Base-by-base conservation (phyloP, 1,139 yeast species). In the Ogataea hybrid region DNA sequence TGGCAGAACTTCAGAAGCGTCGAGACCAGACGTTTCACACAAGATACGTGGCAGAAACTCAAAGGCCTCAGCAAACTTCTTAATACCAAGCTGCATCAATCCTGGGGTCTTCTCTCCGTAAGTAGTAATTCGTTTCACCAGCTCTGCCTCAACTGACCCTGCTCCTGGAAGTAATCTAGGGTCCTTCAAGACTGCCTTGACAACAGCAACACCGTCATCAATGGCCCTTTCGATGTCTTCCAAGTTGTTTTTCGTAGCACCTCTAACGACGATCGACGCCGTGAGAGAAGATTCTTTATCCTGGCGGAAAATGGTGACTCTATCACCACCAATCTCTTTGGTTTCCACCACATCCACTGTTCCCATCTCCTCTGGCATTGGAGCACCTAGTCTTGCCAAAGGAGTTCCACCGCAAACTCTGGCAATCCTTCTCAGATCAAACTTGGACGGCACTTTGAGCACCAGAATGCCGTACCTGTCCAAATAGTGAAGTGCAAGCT, bases 401-500 rank as follows among this genome's bases (percentile, higher is more conserved):
- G 98, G 97, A 16, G 97, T 85, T 32, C 97, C 97, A 39, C 97
- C 97, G 69, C 97, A 90, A 15, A 92, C 98, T 62, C 96, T 84
- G 61, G 96, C 85, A 48, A 92, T 71, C 64, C 98, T 82, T 70
- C 97, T 83, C 50, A 92, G 70, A 61, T 92, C 98, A 61, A 92
- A 92, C 64, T 92, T 92, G 46, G 95, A 84, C 48, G 95, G 92
- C 32, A 92, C 95, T 61, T 85, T 84, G 66, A 92, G 76, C 20
- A 90, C 92, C 50, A 92, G 70, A 39, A 92, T 84, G 28, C 82
- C 84, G 61, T 84, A 82, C 65, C 94, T 83, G 71, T 92, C 88
- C 64, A 92, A 72, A 65, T 88, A 92, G 68, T 92, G 97, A 58
- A 89, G 77, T 9, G 97, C 96, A 49, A 92, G 72, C 56, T 90